Evolutionary conservation across 169 alveolate genomes (phyloP), one percentile per base, ranked within the genome.

Genomic region (Eimeria zaria): DNA sequence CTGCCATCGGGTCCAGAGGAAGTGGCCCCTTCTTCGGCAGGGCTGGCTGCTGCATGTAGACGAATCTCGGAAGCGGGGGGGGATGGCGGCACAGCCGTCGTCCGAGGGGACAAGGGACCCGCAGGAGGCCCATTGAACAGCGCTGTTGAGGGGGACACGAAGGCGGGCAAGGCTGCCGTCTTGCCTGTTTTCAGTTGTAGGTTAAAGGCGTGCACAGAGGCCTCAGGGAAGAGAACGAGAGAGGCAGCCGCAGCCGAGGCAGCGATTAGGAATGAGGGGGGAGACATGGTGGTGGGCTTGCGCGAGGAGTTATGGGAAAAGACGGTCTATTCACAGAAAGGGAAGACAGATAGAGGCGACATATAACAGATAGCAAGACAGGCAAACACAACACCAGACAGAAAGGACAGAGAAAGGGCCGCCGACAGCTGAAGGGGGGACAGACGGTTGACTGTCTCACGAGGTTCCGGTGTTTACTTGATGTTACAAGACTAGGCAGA

Each of bases 161-260:
- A 33, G 3, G 87, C 41, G 4, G 87, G 64, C 36, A 46, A 14
- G 11, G 33, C 62, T 24, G n/a, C 87, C 5, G 41, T 8, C n/a
- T 22, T 76, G 87, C 41, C 41, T 44, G 62, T 14, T 64, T 44
- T 48, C 27, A 48, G 87, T 39, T 83, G 91, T 53, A 83, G 58
- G 73, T 83, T 48, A 39, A 83, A 83, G 36, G 91, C 91, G 39
- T 51, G 74, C 27, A 76, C 87, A 76, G 87, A 76, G 64, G 87
- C 64, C 18, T 76, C 62, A 0, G 87, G 87, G 64, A 41, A 6
- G 20, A 76, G 44, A 12, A 44, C 20, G 64, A 76, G 44, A 33
- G 44, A 76, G 64, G 41, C 87, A 36, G 91, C 91, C 39, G 85
- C 85, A 12, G 91, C 73, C 16, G 76, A 53, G 36, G 91, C 73